Base-by-base conservation (phyloP, 352 stramenopile species). In the Blastocystis hominis region DNA sequence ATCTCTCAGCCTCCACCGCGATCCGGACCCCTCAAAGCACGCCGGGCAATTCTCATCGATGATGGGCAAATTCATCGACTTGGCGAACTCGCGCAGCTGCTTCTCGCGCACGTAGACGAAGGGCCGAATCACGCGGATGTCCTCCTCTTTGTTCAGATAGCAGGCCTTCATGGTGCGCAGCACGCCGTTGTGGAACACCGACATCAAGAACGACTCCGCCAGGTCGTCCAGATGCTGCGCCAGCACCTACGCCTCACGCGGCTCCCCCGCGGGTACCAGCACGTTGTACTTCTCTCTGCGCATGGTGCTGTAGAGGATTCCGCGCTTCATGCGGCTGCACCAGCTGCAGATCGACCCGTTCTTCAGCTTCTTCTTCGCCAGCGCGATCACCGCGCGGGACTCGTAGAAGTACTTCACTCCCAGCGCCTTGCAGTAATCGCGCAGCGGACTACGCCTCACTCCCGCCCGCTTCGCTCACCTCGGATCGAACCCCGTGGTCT, bases 1-100 rank as follows among this genome's bases (percentile, higher is more conserved):
- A 81, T 5, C 10, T 24, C 2, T 75, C 9, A 86, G 10, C n/a
- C 10, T 13, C 13, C 24, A 2, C 50, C n/a, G 17, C 17, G n/a
- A 9, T 20, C 1, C 36, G 3, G 1, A 86, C 61, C 98, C 93
- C 90, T 98, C 96, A 88, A 99, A 99, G 91, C 96, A 99, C 10
- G 96, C 96, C 13, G 96, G 96, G 88, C 96, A 99, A 91, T 98
- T 99, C 90, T 99, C 96, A 89, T 98, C 98, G 81, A 99, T 98
- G 38, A 99, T 92, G 5, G 95, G 96, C 24, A 98, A 90, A 17
- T 95, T 93, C 56, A 93, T 93, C 75, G 93, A 91, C 50, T 92
- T 93, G 0, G 92, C 91, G 91, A 96, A 97, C 72, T 93, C 93
- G 88, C 95, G 96, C 79, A 96, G 94, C 59, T 96, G 90, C 75